phyloP scores from a whole-genome alignment of 306 rosid species.

The Dryas drummondii region DNA sequence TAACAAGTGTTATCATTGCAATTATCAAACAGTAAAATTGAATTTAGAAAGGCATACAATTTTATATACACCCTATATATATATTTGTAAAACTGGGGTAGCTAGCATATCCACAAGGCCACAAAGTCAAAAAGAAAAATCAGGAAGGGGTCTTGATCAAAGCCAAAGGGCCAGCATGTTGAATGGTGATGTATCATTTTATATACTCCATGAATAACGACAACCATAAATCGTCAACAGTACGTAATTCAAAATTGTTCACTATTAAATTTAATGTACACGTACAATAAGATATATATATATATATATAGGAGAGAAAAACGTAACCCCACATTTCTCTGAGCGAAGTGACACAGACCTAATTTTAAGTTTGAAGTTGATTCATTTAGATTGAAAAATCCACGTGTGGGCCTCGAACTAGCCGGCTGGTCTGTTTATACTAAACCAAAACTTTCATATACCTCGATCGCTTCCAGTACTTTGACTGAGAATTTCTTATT shows the following conservation, averaged over 20 bases:
- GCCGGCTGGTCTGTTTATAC: conserved; percentile 1
- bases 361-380: conserved; percentile 11
- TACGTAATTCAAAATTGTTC: conserved; percentile 15
- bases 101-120: background rate
- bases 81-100: too few species aligned
- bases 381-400: conserved; percentile 25
- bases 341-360: conserved; percentile 56
- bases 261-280: background rate
- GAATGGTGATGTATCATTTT: background rate
- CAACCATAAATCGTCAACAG: background rate
- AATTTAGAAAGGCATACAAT: too few species aligned
- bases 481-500: conserved; percentile 3
- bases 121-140: conserved; percentile 26
- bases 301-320: background rate
- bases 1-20: too few species aligned
- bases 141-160: conserved; percentile 15
- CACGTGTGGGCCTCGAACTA: conserved; percentile 32
- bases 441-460: background rate
- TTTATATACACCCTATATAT: too few species aligned
- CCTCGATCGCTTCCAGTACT: conserved; percentile 7
- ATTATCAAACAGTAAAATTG: too few species aligned
- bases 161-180: background rate
- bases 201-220: background rate
- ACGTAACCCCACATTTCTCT: conserved; percentile 45
- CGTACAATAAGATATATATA: background rate